A percentile compares a stretch with the other conserved stretches of the same genome.
Evolutionary conservation across 495 filamentous ascomycete genomes (phyloP).

Genomic region (Penicillium macrosclerotiorum): DNA sequence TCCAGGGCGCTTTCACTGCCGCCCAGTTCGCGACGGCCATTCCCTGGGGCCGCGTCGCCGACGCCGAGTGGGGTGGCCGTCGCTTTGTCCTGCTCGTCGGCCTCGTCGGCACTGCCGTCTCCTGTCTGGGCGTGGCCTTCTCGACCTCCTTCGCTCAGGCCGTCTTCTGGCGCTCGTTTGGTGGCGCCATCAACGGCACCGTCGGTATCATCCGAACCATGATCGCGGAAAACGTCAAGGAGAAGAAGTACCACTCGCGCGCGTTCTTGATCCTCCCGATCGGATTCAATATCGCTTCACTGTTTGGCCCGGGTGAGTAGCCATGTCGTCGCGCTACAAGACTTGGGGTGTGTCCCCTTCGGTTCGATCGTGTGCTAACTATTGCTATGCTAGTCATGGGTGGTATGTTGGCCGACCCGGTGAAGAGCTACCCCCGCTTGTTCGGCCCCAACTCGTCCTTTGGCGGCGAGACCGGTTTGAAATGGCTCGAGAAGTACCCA

Average conservation of each 20-base stretch:
- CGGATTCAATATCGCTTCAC: constrained; percentile 75
- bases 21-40: constrained; percentile 86
- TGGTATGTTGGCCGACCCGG: constrained; percentile 72
- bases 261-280: constrained; percentile 70
- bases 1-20: constrained; percentile 77
- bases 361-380: constrained; percentile 9
- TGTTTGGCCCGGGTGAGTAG: constrained; percentile 64
- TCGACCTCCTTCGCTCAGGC: constrained; percentile 69
- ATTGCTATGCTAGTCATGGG: constrained; percentile 50
- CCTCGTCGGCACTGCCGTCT: constrained; percentile 66
- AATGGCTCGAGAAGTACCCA: constrained; percentile 66
- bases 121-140: constrained; percentile 79
- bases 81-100: constrained; percentile 78
- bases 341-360: not conserved
- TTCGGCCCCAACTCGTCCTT: constrained; percentile 59
- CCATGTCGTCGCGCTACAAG: not conserved
- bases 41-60: constrained; percentile 75
- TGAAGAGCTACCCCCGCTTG: constrained; percentile 61
- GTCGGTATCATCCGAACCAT: constrained; percentile 79
- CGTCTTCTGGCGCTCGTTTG: constrained; percentile 68
- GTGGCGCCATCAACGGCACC: constrained; percentile 78
- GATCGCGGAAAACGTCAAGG: constrained; percentile 76
- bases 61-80: constrained; percentile 66
- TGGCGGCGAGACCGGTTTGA: constrained; percentile 52
- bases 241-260: constrained; percentile 65